Conservation (phyloP, 2,329 filamentous ascomycete species). For the Curvularia sp. region DNA sequence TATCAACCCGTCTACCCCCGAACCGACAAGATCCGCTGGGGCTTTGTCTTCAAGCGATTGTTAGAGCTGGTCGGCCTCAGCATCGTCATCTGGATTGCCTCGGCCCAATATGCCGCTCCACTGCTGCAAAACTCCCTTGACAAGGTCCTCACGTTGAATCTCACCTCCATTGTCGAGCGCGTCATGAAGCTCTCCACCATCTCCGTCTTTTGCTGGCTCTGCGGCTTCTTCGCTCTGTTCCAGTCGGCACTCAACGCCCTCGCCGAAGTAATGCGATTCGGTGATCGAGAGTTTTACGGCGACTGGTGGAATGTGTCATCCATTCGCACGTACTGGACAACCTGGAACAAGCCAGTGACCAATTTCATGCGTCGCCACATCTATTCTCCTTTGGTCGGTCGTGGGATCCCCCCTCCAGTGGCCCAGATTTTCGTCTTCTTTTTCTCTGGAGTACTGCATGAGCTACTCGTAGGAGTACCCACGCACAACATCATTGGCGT, state of each 20-base stretch:
- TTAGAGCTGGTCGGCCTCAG: constrained; percentile 78
- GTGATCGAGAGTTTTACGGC: constrained; percentile 91
- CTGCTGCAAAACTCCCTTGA: constrained; percentile 88
- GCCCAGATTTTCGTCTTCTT: constrained; percentile 86
- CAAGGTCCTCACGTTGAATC: constrained; percentile 80
- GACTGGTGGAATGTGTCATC: constrained; percentile 94
- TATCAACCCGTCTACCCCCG: constrained; percentile 97
- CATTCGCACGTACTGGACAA: constrained; percentile 88
- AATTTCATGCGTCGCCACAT: constrained; percentile 96
- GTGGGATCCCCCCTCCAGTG: constrained; percentile 74
- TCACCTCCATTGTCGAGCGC: constrained; percentile 83
- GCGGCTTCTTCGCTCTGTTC: constrained; percentile 96
- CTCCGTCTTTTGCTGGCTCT: constrained; percentile 94
- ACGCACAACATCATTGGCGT: constrained; percentile 94
- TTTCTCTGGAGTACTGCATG: constrained; percentile 87
- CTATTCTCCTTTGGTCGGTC: constrained; percentile 83
- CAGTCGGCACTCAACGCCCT: constrained; percentile 91
- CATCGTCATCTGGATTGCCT: constrained; percentile 94
- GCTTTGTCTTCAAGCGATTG: constrained; percentile 83
- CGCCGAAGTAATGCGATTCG: constrained; percentile 88
- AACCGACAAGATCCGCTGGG: constrained; percentile 80
- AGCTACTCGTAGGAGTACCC: constrained; percentile 89
- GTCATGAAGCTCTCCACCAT: constrained; percentile 96
- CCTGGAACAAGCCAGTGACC: constrained; percentile 98
- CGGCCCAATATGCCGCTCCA: constrained; percentile 91